Percentiles rank a stretch among this genome's conserved stretches.
Evolutionary conservation across 345 rosid species (phyloP).

Genomic region (Capsella bursapastoris): DNA sequence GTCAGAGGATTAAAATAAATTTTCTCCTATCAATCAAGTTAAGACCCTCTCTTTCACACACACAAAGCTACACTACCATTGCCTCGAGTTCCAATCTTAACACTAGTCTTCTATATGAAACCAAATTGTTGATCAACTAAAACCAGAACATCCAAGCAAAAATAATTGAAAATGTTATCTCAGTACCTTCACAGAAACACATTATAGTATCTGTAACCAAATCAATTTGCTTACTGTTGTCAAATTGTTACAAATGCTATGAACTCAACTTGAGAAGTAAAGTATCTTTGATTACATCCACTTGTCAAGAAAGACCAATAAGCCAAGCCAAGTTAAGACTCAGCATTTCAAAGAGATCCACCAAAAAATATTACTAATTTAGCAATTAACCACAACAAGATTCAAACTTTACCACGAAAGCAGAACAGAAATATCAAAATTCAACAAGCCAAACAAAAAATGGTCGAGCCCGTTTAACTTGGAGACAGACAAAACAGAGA

Average conservation of each 20-base stretch:
- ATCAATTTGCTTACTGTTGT: background rate
- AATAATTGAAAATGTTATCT: slow-evolving; percentile 2
- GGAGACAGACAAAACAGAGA: slow-evolving; percentile 35
- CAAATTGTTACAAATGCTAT: background rate
- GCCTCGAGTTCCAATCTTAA: background rate
- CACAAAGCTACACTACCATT: background rate
- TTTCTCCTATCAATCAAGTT: background rate
- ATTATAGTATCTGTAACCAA: slow-evolving; percentile 6
- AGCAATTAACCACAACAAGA: slow-evolving; percentile 3
- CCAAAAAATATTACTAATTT: slow-evolving; percentile 5
- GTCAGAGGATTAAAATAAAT: background rate
- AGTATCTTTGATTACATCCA: background rate
- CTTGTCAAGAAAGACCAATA: slow-evolving; percentile 5
- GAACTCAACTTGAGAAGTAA: slow-evolving; percentile 7
- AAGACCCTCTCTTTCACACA: background rate
- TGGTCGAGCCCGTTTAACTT: slow-evolving; percentile 12
- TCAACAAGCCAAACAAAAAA: slow-evolving; percentile 14
- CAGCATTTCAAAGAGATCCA: slow-evolving; percentile 29
- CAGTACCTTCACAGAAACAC: background rate
- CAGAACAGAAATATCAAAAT: slow-evolving; percentile 18
- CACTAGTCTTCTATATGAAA: slow-evolving; percentile 19
- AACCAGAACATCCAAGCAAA: slow-evolving; percentile 21
- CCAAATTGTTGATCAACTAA: slow-evolving; percentile 1
- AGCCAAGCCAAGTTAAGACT: slow-evolving; percentile 10
- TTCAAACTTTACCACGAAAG: slow-evolving; percentile 29